Conservation (phyloP, 352 stramenopile genomes). For the Pythium dissotocum region DNA sequence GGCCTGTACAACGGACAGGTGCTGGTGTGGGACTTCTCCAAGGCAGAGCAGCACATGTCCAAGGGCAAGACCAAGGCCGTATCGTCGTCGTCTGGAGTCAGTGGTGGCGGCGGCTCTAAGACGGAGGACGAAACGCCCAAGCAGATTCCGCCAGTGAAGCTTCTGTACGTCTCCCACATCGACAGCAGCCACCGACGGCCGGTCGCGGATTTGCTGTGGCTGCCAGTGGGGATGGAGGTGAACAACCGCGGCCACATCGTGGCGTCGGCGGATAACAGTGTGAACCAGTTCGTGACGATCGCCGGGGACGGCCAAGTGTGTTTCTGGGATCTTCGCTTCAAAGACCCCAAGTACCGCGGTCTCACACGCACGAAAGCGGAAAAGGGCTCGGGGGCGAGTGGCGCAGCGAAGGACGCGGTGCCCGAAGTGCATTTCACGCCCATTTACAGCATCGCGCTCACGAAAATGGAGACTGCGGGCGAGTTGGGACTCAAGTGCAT, state of each 20-base stretch:
- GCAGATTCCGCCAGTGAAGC: conserved; percentile 69
- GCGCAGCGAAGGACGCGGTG: conserved; percentile 51
- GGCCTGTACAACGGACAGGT: conserved; percentile 90
- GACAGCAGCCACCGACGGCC: conserved; percentile 85
- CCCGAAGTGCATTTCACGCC: conserved; percentile 79
- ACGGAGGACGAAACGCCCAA: conserved; percentile 50
- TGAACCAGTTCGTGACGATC: conserved; percentile 93
- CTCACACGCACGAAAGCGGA: conserved; percentile 65
- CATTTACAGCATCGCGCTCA: conserved; percentile 81
- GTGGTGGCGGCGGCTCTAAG: conserved; percentile 15
- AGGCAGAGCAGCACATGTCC: conserved; percentile 64
- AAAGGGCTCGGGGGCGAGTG: conserved; percentile 31
- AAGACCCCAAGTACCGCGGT: conserved; percentile 80
- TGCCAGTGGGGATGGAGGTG: conserved; percentile 83
- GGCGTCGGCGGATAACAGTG: conserved; percentile 38
- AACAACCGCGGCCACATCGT: conserved; percentile 88
- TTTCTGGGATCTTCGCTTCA: conserved; percentile 93
- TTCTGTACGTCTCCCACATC: conserved; percentile 82
- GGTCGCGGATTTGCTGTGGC: conserved; percentile 88
- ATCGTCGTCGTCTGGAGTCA: conserved; percentile 22
- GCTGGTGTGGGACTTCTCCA: conserved; percentile 90
- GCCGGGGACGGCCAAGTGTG: conserved; percentile 89
- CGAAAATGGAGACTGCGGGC: conserved; percentile 70
- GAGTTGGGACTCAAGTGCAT: conserved; percentile 69
- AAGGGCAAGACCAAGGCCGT: conserved; percentile 56